Evolutionary conservation across 2,329 filamentous ascomycete species (phyloP), one percentile per base, ranked within the genome.

Genomic region (Colletotrichum sp.): DNA sequence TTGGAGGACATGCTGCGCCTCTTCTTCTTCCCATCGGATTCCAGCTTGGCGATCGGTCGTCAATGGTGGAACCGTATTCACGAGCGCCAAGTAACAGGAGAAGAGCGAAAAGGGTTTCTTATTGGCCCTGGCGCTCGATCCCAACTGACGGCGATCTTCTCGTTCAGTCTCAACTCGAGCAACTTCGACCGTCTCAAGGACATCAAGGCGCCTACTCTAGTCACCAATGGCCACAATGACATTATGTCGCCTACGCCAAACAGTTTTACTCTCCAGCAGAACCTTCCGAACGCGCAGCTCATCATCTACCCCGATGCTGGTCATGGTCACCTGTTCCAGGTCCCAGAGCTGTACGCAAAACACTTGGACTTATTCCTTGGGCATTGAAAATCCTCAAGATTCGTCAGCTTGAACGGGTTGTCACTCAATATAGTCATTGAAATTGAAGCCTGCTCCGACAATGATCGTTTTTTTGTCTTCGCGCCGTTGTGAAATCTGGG

Each of bases 1-100:
- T 48, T 48, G 43, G 43, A 48, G n/a, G 43, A 48, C 43, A 48
- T 48, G 43, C 43, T 48, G 18, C 43, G 43, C n/a, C 43, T 48
- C 10, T 48, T 48, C n/a, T 48, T 48, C n/a, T 48, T 21, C n/a
- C n/a, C 43, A 48, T 21, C 43, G 12, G 43, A 48, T 3, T 48
- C 43, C n/a, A 48, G 43, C 43, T 48, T 48, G 43, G n/a, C 43
- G 10, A 48, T 48, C 43, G 43, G 43, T 5, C 43, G 43, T 48
- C 43, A 48, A 1, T 48, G 43, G 43, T 48, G 43, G 43, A 48
- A 48, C n/a, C 43, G 43, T 21, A 48, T 48, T 48, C 43, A 48
- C n/a, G 43, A 48, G 43, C 43, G n/a, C 4, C 43, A 48, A 48
- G 43, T 48, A 7, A 7, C 43, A n/a, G 43, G 43, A n/a, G 43